Conservation (phyloP, 768 basidiomycete genomes). For the Pleurotus sapidus region DNA sequence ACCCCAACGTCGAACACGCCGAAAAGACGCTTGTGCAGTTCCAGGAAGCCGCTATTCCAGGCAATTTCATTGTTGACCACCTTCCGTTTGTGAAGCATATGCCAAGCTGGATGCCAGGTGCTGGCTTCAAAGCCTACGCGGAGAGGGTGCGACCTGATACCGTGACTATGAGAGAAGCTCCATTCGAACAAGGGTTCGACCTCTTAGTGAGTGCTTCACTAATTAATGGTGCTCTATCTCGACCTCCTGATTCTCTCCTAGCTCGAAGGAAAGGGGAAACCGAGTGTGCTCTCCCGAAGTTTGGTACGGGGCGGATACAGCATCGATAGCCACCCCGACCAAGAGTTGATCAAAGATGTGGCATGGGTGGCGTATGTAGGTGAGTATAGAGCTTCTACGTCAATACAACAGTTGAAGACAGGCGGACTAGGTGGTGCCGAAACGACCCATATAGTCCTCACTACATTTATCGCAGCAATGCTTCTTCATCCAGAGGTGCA, state of each 20-base stretch:
- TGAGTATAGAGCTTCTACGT: neutral
- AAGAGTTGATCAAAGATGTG: neutral
- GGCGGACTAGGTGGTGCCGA: neutral
- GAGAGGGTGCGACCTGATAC: neutral
- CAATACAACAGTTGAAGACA: neutral
- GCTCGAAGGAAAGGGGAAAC: too few relatives aligned
- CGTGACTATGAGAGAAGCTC: neutral
- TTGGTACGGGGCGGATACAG: neutral
- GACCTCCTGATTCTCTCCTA: too few relatives aligned
- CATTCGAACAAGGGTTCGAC: slow-evolving; percentile 15
- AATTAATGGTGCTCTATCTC: neutral
- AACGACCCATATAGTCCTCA: slow-evolving; percentile 11
- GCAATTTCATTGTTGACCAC: neutral
- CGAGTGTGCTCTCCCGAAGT: neutral
- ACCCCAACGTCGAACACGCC: neutral
- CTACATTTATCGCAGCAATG: slow-evolving; percentile 36
- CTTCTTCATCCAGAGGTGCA: slow-evolving; percentile 32
- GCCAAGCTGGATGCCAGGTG: neutral
- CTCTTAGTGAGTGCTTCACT: slow-evolving; percentile 18
- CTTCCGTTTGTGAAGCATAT: neutral
- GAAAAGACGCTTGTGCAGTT: neutral
- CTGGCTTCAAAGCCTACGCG: neutral
- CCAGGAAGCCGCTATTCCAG: neutral
- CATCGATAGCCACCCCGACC: neutral
- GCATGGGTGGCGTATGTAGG: neutral